These are phyloP conservation scores for Syzygium oleosum DNA, from an alignment of 345 rosid genomes.

Conservation along the genomic window DNA sequence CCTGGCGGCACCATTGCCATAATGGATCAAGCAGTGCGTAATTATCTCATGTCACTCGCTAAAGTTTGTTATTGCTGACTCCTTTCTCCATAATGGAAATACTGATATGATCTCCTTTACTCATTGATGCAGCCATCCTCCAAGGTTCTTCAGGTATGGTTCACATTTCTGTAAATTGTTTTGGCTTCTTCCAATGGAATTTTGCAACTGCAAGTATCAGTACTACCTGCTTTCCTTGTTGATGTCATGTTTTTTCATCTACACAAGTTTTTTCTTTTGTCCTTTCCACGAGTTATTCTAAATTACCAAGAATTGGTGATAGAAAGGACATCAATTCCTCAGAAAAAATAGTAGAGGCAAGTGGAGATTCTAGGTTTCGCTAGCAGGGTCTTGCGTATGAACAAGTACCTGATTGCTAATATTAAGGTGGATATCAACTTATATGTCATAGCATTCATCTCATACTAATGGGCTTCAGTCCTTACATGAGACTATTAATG, in stretches of 20 bases:
- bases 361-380: not conserved
- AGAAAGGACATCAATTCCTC: not conserved
- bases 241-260: not conserved
- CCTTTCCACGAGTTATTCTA: not conserved
- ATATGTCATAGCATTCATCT: not conserved
- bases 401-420: not conserved
- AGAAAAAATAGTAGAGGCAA: not conserved
- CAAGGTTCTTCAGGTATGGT: slow-evolving; percentile 50
- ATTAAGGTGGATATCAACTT: not conserved
- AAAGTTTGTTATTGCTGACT: not conserved
- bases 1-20: slow-evolving; percentile 52
- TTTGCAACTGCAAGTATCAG: not conserved
- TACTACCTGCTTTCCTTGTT: not conserved
- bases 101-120: not conserved
- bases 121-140: slow-evolving; percentile 42
- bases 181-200: not conserved
- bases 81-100: not conserved
- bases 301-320: not conserved
- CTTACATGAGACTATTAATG: not conserved
- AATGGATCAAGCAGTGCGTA: slow-evolving; percentile 42
- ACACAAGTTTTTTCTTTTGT: not conserved
- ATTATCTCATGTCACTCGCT: not conserved
- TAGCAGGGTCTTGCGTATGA: not conserved
- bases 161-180: not conserved
- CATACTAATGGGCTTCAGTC: not conserved